Evolutionary conservation across 768 basidiomycete species (phyloP), one percentile per base, ranked within the genome.

Genomic region (Nidularia sp.): DNA sequence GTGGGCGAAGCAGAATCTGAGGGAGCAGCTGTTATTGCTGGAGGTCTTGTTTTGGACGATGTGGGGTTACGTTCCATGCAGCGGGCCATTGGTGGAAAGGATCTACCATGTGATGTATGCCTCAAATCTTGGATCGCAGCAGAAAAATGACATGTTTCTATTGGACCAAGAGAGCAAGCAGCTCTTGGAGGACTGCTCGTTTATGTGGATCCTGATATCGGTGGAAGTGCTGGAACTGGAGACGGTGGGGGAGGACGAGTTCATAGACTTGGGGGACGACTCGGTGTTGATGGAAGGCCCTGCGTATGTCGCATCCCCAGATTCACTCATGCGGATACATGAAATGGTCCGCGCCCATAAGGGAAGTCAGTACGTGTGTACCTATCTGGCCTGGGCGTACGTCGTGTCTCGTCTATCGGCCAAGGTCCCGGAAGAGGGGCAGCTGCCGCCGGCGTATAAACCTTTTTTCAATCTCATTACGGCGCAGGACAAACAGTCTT

Each of bases 1-100:
- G 39, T 88, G 85, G 81, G 86, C 80, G 36, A 89, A 87, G 69
- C 86, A 92, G 66, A 86, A 82, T 60, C 62, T 78, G 33, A 81
- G 79, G 60, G 86, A 94, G 61, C 95, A 96, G 64, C 70, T 93
- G 41, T 83, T 85, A 8, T 63, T 93, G 42, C 71, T 97, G 47
- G 92, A 97, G 57, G 81, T 95, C 34, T 74, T 97, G 44, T 98
- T 97, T 67, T 91, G 90, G 83, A 78, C 84, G 4, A 86, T 93
- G 80, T 95, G 88, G 84, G 83, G 80, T 9, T 85, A 83, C 52
- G 79, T 81, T 8, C 67, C 85, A 0, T 86, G 89, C 58, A 78
- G 74, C 35, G 89, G 86, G 2, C 70, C 78, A 3, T 61, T 88
- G 51, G 84, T 91, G 31, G 73, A 77, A 57, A 70, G 72, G 50